Percentiles rank a stretch among this genome's conserved stretches.
phyloP scores from a whole-genome alignment of 73 alveolate species.

The Urostyla sp. region DNA sequence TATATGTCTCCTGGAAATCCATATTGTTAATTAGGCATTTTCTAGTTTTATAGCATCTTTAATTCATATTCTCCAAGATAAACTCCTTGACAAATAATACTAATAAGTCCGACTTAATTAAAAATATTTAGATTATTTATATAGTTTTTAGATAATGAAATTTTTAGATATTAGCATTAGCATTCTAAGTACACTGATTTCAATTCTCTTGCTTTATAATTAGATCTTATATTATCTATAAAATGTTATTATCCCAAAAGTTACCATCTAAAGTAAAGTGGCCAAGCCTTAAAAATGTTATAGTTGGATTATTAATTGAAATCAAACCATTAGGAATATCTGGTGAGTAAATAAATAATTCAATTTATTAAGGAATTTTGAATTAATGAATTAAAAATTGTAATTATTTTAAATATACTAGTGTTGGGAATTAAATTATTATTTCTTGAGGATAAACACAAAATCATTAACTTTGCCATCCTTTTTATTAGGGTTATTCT shows the following conservation, averaged over 20 bases:
- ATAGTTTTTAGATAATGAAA: conserved; percentile 73
- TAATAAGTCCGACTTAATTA: conserved; percentile 83
- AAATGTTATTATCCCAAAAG: too few species aligned
- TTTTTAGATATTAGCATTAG: conserved; percentile 82
- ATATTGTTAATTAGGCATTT: neutral
- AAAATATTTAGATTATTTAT: conserved; percentile 77
- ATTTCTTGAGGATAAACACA: conserved; percentile 89
- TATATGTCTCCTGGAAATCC: conserved; percentile 55
- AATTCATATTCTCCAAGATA: conserved; percentile 76
- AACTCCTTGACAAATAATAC: conserved; percentile 82
- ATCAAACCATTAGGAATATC: conserved; percentile 67
- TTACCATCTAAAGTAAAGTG: conserved; percentile 84
- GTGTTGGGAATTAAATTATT: conserved; percentile 75
- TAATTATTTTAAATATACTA: conserved; percentile 78
- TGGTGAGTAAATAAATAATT: conserved; percentile 69
- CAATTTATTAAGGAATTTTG: conserved; percentile 83
- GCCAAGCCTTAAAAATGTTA: conserved; percentile 75
- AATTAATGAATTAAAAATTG: conserved; percentile 81
- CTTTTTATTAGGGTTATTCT: conserved; percentile 54
- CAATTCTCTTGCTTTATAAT: conserved; percentile 87
- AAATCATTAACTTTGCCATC: conserved; percentile 86
- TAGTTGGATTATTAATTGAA: neutral
- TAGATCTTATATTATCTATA: conserved; percentile 75
- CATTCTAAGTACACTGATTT: conserved; percentile 82
- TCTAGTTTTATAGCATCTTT: conserved; percentile 42